Percentiles rank a stretch among this genome's conserved stretches.
Conservation (phyloP, 352 stramenopile genomes). For the Globisporangium abappressorium region DNA sequence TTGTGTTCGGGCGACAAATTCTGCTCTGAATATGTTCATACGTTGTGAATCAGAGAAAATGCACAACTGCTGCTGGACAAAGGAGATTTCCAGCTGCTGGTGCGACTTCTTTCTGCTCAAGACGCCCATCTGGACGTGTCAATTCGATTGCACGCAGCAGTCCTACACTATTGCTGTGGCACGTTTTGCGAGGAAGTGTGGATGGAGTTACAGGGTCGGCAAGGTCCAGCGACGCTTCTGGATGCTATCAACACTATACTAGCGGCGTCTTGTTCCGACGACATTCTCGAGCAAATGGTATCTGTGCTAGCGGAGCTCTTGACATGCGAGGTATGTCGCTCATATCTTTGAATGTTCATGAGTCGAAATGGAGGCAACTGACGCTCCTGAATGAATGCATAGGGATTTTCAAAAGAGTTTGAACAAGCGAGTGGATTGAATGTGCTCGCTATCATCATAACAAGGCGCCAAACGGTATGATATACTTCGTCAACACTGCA, state of each 20-base stretch:
- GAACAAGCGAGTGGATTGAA: neutral
- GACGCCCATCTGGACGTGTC: neutral
- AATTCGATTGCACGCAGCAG: conserved; percentile 1
- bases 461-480: conserved; percentile 3
- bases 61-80: neutral
- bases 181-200: conserved; percentile 7
- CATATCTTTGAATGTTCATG: neutral
- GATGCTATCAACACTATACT: neutral
- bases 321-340: conserved; percentile 6
- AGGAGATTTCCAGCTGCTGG: neutral
- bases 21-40: neutral
- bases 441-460: conserved; percentile 1
- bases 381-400: neutral
- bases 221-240: conserved; percentile 1
- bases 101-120: neutral
- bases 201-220: conserved; percentile 4
- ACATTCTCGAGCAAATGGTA: neutral
- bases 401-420: conserved; percentile 8
- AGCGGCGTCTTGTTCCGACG: neutral
- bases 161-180: neutral
- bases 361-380: neutral
- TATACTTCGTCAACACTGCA: neutral
- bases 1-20: too few species aligned
- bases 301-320: neutral
- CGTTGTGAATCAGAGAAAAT: conserved; percentile 1